Conservation (phyloP, 108 stramenopile genomes). For the Cyclotella baltica region DNA sequence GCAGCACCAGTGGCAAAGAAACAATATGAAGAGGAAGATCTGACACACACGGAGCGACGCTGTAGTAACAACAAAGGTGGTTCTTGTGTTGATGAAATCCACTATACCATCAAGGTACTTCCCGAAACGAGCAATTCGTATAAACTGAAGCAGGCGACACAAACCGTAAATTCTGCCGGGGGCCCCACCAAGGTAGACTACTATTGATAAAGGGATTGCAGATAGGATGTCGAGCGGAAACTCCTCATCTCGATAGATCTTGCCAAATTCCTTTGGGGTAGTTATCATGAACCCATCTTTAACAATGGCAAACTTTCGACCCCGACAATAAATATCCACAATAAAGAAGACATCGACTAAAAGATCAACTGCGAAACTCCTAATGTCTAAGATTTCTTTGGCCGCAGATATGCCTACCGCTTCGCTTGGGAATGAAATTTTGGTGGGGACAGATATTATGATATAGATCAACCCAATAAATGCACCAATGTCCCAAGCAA, state of each 20-base stretch:
- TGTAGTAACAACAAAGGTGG: conserved; percentile 44
- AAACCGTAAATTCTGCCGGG: conserved; percentile 29
- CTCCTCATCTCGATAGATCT: conserved; percentile 41
- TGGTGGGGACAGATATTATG: conserved; percentile 38
- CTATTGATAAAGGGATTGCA: conserved; percentile 31
- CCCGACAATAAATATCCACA: conserved; percentile 38
- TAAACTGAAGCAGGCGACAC: conserved; percentile 46
- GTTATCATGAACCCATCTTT: conserved; percentile 50
- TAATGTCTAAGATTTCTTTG: neutral
- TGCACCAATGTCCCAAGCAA: conserved; percentile 39
- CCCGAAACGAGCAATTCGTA: conserved; percentile 41
- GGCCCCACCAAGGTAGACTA: conserved; percentile 30
- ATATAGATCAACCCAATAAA: conserved; percentile 27
- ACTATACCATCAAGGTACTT: conserved; percentile 47
- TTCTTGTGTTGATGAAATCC: conserved; percentile 37
- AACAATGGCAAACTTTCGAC: conserved; percentile 45
- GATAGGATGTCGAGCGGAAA: conserved; percentile 26
- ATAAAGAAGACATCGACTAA: conserved; percentile 38
- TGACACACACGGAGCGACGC: conserved; percentile 47
- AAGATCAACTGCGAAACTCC: conserved; percentile 32
- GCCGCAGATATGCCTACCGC: conserved; percentile 4
- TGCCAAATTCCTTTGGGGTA: conserved; percentile 42
- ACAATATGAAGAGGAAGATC: conserved; percentile 50
- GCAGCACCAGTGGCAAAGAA: conserved; percentile 54
- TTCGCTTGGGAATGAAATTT: conserved; percentile 38